phyloP scores from a whole-genome alignment of 371 early-diverging fungal genomes.

The Saksenaea oblongispora region DNA sequence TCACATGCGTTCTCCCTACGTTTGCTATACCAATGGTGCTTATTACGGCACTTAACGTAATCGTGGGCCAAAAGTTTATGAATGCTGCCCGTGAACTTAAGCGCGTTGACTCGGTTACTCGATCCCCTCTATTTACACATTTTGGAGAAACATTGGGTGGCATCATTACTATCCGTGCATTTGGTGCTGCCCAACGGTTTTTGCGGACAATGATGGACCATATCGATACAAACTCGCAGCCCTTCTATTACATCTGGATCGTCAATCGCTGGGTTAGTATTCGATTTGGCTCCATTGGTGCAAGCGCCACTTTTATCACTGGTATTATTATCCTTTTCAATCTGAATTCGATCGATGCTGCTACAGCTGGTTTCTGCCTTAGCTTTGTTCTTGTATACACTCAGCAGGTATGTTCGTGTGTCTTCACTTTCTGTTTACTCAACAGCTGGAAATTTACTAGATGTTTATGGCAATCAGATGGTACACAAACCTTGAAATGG shows the following conservation, averaged over 20 bases:
- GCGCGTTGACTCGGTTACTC: conserved; percentile 4
- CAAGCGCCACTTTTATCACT: conserved; percentile 61
- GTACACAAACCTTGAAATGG: conserved; percentile 73
- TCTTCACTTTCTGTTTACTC: conserved; percentile 22
- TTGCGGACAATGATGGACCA: conserved; percentile 34
- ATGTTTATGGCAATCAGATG: conserved; percentile 66
- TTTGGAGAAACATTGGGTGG: conserved; percentile 13
- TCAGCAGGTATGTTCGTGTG: not conserved
- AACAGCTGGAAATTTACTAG: conserved; percentile 58
- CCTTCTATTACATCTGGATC: conserved; percentile 68
- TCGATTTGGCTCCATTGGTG: conserved; percentile 64
- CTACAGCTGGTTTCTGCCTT: conserved; percentile 70
- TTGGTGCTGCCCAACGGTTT: conserved; percentile 52
- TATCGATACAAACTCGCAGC: conserved; percentile 60
- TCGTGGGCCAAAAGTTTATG: not conserved
- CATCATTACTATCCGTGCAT: conserved; percentile 41
- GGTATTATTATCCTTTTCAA: conserved; percentile 46
- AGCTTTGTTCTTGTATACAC: conserved; percentile 73
- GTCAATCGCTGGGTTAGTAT: conserved; percentile 75
- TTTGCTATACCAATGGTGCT: conserved; percentile 11
- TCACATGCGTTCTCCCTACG: not conserved
- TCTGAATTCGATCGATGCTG: conserved; percentile 52
- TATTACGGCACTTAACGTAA: conserved; percentile 18
- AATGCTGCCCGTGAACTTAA: conserved; percentile 9
- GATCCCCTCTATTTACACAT: conserved; percentile 6